These are phyloP conservation scores for Zangia roseola DNA, from an alignment of 768 basidiomycete species.

Conservation along the genomic window DNA sequence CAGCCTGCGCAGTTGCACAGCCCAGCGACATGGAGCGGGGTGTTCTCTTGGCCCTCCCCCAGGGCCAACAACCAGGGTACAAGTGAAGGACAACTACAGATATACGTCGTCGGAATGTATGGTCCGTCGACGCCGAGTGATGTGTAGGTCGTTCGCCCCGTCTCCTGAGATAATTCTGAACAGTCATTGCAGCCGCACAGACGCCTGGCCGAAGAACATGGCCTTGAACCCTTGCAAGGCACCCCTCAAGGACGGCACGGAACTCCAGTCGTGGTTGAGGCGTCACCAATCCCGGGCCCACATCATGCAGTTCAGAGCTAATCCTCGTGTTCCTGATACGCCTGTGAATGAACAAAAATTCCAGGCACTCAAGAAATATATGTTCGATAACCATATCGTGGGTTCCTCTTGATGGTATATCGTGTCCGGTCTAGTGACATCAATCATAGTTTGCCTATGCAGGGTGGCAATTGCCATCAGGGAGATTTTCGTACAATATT, in stretches of 20 bases:
- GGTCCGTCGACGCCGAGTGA: constrained; percentile 23
- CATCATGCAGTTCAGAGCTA: constrained; percentile 40
- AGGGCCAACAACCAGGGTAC: constrained; percentile 36
- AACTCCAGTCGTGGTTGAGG: constrained; percentile 50
- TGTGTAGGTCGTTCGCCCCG: constrained; percentile 33
- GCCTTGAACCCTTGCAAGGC: constrained; percentile 41
- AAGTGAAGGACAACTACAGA: constrained; percentile 33
- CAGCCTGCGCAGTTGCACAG: constrained; percentile 3
- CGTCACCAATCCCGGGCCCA: constrained; percentile 34
- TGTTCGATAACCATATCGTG: constrained; percentile 47
- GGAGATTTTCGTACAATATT: constrained; percentile 42
- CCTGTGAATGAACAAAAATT: constrained; percentile 45
- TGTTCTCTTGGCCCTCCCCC: constrained; percentile 41
- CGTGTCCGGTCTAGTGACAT: constrained; percentile 1
- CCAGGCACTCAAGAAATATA: constrained; percentile 39
- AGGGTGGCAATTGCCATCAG: constrained; percentile 48
- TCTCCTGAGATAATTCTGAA: constrained; percentile 1
- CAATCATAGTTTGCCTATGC: constrained; percentile 46
- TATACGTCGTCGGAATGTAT: constrained; percentile 33
- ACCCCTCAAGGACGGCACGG: constrained; percentile 36
- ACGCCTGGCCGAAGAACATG: constrained; percentile 53
- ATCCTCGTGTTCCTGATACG: constrained; percentile 34
- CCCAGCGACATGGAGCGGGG: constrained; percentile 45
- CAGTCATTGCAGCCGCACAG: constrained; percentile 40
- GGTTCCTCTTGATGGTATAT: constrained; percentile 17